These are phyloP conservation scores for Eleusine coracana DNA, from an alignment of 176 grass and related monocot species.

Conservation along the genomic window DNA sequence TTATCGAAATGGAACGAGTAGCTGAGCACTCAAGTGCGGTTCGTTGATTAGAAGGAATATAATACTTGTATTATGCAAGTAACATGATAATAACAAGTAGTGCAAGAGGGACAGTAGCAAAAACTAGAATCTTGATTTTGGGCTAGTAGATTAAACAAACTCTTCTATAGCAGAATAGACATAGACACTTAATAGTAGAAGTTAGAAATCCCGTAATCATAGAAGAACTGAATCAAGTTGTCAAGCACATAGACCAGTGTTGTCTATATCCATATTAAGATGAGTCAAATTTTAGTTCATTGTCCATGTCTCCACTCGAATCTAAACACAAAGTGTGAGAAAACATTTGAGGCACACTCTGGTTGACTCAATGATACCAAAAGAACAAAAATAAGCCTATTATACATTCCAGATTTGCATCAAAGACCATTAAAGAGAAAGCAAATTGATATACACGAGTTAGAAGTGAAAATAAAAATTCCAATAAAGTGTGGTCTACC, in stretches of 20 bases:
- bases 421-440: neutral
- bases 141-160: neutral
- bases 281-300: conserved; percentile 22
- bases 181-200: neutral
- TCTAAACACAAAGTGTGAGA: conserved; percentile 4
- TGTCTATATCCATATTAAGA: neutral
- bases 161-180: neutral
- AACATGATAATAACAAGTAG: neutral
- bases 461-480: neutral
- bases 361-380: neutral
- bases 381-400: conserved; percentile 7
- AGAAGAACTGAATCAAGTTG: conserved; percentile 26
- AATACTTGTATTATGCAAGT: neutral
- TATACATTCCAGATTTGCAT: neutral
- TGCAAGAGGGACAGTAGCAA: neutral
- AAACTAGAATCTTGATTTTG: neutral
- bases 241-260: conserved; percentile 1
- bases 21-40: neutral
- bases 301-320: neutral
- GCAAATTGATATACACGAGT: neutral
- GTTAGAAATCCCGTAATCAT: neutral
- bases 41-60: neutral
- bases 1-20: neutral
- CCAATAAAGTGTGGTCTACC: neutral
- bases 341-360: neutral